Conservation (phyloP, 129 eudicot species). For the carrot (Daucus carota) region DNA sequence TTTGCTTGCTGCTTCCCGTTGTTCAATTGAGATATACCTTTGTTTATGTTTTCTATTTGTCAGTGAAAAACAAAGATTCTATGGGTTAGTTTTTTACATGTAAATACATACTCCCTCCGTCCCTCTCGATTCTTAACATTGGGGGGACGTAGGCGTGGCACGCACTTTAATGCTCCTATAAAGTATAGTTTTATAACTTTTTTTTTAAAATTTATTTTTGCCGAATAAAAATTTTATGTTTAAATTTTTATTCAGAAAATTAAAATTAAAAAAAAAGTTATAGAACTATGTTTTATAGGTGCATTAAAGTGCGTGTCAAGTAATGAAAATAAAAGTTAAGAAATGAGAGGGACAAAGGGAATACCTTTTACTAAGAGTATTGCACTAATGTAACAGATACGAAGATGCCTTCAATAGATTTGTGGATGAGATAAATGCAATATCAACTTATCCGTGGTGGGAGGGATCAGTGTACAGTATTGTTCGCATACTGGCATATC, state of each 20-base stretch:
- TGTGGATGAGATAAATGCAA: slow-evolving; percentile 79
- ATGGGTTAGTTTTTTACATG: not conserved
- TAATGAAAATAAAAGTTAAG: too few relatives aligned
- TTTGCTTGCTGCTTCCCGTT: slow-evolving; percentile 1
- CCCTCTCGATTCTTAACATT: too few relatives aligned
- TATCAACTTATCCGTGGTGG: slow-evolving; percentile 97
- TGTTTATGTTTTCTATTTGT: not conserved
- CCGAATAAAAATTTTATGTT: too few relatives aligned
- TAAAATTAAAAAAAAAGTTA: too few relatives aligned
- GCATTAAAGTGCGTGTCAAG: too few relatives aligned
- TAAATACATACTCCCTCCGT: not conserved
- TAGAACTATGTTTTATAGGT: too few relatives aligned
- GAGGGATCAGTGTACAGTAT: slow-evolving; percentile 78
- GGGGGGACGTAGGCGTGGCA: too few relatives aligned
- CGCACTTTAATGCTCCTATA: too few relatives aligned
- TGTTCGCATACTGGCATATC: slow-evolving; percentile 71
- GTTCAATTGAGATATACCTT: not conserved
- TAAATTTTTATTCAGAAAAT: too few relatives aligned
- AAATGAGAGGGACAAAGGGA: too few relatives aligned
- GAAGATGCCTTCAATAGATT: slow-evolving; percentile 91
- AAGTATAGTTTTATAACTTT: too few relatives aligned
- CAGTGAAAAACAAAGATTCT: not conserved
- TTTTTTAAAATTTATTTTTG: too few relatives aligned
- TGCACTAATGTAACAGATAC: slow-evolving; percentile 52
- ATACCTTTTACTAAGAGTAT: not conserved